These are phyloP conservation scores for Triticum aestivum DNA, from an alignment of 176 grass and related monocot genomes.

Conservation along the genomic window IWGSC_CS_RefSeq_v2.1 NC_057797.1:502579434-502579933, in stretches of 20 bases:
- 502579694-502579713: neutral
- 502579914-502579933: neutral
- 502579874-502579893: neutral
- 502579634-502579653: neutral
- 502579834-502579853: neutral
- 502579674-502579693: neutral
- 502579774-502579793: neutral
- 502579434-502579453: too few relatives aligned
- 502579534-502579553: neutral
- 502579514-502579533: neutral
- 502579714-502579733: neutral
- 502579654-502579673: conserved; percentile 21
- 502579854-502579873: neutral
- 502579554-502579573: neutral
- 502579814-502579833: neutral
- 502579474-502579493: neutral
- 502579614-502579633: too few relatives aligned
- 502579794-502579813: neutral
- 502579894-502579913: neutral
- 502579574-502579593: neutral
- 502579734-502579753: neutral
- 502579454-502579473: conserved; percentile 5
- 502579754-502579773: neutral
- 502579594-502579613: neutral
- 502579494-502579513: neutral